These are phyloP conservation scores for Blastobotrys muscicola DNA, from an alignment of 805 yeast genomes.

Conservation along the genomic window DNA sequence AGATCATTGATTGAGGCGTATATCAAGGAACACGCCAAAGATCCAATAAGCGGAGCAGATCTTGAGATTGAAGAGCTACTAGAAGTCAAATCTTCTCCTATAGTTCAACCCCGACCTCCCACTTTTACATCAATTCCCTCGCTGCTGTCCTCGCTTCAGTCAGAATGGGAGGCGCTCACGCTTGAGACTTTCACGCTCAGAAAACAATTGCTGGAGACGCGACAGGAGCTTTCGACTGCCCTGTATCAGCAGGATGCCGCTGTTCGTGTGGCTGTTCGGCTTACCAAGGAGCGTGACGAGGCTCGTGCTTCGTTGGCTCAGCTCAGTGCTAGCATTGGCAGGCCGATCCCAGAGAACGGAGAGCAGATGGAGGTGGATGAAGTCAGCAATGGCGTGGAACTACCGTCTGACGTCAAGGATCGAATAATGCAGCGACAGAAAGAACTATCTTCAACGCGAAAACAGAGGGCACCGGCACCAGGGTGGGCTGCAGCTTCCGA, in stretches of 20 bases:
- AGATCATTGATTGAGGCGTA: constrained; percentile 48
- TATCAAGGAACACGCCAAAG: constrained; percentile 54
- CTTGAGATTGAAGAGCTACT: constrained; percentile 51
- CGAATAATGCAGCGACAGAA: constrained; percentile 6
- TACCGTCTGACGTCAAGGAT: constrained; percentile 3
- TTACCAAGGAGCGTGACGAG: constrained; percentile 67
- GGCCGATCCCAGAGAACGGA: constrained; percentile 2
- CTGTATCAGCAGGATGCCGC: constrained; percentile 88
- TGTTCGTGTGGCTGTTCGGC: constrained; percentile 67
- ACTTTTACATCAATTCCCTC: constrained; percentile 65
- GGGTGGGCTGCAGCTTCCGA: constrained; percentile 6
- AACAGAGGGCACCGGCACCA: constrained; percentile 6
- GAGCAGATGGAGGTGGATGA: constrained; percentile 4
- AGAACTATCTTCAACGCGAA: constrained; percentile 10
- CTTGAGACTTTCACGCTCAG: constrained; percentile 70
- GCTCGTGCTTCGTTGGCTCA: constrained; percentile 56
- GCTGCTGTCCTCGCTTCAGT: constrained; percentile 63
- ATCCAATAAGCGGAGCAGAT: constrained; percentile 66
- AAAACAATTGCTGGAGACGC: constrained; percentile 55
- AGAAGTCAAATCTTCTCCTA: constrained; percentile 24
- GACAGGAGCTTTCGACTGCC: constrained; percentile 67
- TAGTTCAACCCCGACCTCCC: constrained; percentile 36
- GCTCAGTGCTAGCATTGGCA: constrained; percentile 26
- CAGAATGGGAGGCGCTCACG: constrained; percentile 84
- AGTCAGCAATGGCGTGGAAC: background rate